Percentiles rank a stretch among this genome's conserved stretches.
Evolutionary conservation across 2,329 filamentous ascomycete genomes (phyloP).

Genomic region (Penicillium thymicola): DNA sequence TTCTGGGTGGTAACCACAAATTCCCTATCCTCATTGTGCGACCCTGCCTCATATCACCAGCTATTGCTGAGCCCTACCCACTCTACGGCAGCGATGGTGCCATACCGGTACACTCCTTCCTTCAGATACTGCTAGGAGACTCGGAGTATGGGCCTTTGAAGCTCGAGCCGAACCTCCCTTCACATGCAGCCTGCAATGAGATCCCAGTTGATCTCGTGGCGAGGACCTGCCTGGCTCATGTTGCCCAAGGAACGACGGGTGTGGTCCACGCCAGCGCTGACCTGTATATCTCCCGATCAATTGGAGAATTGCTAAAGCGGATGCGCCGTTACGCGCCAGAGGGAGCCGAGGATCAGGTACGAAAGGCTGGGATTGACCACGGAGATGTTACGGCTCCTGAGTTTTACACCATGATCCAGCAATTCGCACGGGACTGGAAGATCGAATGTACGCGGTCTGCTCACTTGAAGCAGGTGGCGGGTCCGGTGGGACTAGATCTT

Average conservation of each 20-base stretch:
- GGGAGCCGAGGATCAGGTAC: not conserved
- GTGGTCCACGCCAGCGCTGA: slow-evolving; percentile 14
- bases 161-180: not conserved
- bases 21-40: slow-evolving; percentile 15
- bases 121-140: slow-evolving; percentile 8
- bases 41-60: slow-evolving; percentile 16
- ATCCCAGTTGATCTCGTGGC: slow-evolving; percentile 20
- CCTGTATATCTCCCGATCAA: not conserved
- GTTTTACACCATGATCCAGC: slow-evolving; percentile 5
- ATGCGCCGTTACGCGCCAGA: slow-evolving; percentile 2
- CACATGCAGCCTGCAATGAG: slow-evolving; percentile 12
- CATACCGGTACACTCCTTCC: slow-evolving; percentile 13
- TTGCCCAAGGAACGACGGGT: slow-evolving; percentile 9
- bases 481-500: slow-evolving; percentile 1
- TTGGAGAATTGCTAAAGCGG: not conserved
- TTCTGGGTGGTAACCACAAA: not conserved
- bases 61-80: slow-evolving; percentile 15
- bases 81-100: slow-evolving; percentile 16
- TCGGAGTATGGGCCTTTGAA: not conserved
- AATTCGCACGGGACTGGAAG: slow-evolving; percentile 5
- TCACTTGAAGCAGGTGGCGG: not conserved
- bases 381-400: slow-evolving; percentile 2
- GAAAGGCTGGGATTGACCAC: not conserved
- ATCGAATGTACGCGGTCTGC: slow-evolving; percentile 7
- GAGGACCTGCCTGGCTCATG: slow-evolving; percentile 15